Conservation (phyloP, 371 early-diverging fungal species). For the Mortierella sp. region DNA sequence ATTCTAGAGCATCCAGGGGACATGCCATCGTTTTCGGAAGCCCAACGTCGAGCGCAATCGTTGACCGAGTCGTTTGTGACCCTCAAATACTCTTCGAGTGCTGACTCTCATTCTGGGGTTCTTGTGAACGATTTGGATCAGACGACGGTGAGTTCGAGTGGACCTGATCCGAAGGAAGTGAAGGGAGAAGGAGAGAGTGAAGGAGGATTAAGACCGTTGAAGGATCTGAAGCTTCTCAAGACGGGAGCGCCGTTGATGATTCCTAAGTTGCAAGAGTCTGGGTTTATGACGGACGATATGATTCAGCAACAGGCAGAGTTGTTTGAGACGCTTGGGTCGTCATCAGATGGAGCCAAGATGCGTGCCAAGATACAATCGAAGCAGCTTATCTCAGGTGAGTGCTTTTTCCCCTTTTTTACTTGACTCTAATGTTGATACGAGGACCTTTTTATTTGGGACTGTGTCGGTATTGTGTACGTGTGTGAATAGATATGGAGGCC, state of each 20-base stretch:
- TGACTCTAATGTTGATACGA: constrained; percentile 11
- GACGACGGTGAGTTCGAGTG: constrained; percentile 37
- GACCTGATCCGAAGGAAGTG: constrained; percentile 43
- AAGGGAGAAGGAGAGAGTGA: constrained; percentile 52
- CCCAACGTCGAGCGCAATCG: constrained; percentile 42
- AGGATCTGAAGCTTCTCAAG: constrained; percentile 58
- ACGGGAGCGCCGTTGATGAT: constrained; percentile 73
- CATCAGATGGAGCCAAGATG: constrained; percentile 73
- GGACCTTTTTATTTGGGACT: not conserved
- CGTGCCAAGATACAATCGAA: constrained; percentile 85
- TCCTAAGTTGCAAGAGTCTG: constrained; percentile 81
- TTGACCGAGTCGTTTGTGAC: constrained; percentile 61
- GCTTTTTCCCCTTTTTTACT: not conserved
- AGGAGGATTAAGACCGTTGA: constrained; percentile 49
- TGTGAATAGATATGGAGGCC: constrained; percentile 61
- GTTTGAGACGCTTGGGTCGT: constrained; percentile 82
- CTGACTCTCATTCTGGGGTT: constrained; percentile 51
- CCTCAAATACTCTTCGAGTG: constrained; percentile 57
- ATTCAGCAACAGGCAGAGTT: constrained; percentile 79
- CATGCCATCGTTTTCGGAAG: constrained; percentile 29
- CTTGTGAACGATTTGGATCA: constrained; percentile 29
- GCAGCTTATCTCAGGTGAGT: constrained; percentile 75
- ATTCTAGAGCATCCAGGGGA: constrained; percentile 12
- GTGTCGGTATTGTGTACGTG: not conserved
- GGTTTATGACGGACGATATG: constrained; percentile 93